Base-by-base conservation (phyloP, 2,329 filamentous ascomycete genomes). In the Amauroascus verrucosus region DNA sequence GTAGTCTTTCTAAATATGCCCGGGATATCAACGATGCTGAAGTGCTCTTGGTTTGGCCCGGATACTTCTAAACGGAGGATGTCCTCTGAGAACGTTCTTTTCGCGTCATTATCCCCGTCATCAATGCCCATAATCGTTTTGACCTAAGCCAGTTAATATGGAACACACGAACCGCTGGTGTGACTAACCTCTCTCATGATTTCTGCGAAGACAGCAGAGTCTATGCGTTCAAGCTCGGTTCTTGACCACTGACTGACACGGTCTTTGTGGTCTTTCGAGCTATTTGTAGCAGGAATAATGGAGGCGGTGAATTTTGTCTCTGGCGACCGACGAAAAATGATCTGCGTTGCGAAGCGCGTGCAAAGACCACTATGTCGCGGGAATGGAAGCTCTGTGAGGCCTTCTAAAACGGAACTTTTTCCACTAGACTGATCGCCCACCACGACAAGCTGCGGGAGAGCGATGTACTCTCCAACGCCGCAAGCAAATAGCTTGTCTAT, bases 291-390 rank as follows among this genome's bases (percentile, higher is more conserved):
- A 0, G 72, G 68, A 2, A 68, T 71, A n/a, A 75, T 71, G 0
- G 62, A 68, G 1, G 67, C 66, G 0, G 58, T 61, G 30, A 70
- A 6, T 13, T 32, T 50, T 32, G 3, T 22, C 24, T 0, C 54
- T 5, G 43, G 40, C 0, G 37, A 20, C 2, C 70, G 65, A 0
- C 70, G 70, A 24, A 74, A 67, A 11, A 67, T 71, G 43, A 77
- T 76, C 54, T 76, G 69, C 0, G 73, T 76, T 0, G 73, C 71
- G 59, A 72, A 75, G 1, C 70, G 60, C 1, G 72, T 75, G 45
- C 72, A 75, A 2, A 73, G 58, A 0, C 66, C 67, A 33, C 55
- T 53, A 6, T 60, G 41, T 16, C 33, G 37, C 6, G 56, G 58
- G 44, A 58, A 58, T 2, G 48, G 43, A 1, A 59, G 26, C 24